Percentiles rank a stretch among this genome's conserved stretches.
Conservation (phyloP, 2,329 filamentous ascomycete species). For the Dryadomyces quercus-mongolicae region DNA sequence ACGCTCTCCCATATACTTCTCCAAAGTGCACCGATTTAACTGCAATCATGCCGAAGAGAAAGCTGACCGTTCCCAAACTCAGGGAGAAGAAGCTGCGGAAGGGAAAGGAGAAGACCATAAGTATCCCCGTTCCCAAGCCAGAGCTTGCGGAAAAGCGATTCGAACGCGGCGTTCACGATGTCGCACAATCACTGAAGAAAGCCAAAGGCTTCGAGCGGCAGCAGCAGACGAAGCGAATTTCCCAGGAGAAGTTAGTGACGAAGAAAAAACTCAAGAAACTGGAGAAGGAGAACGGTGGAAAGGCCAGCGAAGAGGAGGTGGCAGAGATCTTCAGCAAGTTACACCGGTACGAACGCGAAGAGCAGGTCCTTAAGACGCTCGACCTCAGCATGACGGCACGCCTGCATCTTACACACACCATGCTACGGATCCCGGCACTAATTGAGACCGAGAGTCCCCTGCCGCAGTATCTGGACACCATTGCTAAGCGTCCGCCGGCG, state of each 20-base stretch:
- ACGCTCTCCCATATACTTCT: not conserved
- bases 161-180: constrained; percentile 25
- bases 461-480: constrained; percentile 4
- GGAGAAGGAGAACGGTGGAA: not conserved
- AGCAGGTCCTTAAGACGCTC: constrained; percentile 44
- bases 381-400: constrained; percentile 46
- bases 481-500: constrained; percentile 32
- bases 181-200: constrained; percentile 56
- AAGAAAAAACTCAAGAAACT: not conserved
- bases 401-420: constrained; percentile 40
- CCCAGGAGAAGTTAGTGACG: constrained; percentile 25
- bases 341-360: constrained; percentile 49
- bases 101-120: constrained; percentile 2
- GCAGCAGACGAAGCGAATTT: constrained; percentile 52
- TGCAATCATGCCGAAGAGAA: constrained; percentile 2
- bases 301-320: not conserved
- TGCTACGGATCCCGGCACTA: constrained; percentile 41
- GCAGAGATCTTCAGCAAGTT: constrained; percentile 33
- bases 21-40: too few relatives aligned
- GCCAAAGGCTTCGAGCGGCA: constrained; percentile 70
- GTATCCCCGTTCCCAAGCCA: constrained; percentile 2
- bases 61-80: not conserved
- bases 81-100: not conserved
- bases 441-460: constrained; percentile 37
- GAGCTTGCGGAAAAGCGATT: constrained; percentile 8